Evolutionary conservation across 148 eudicot species (phyloP), one percentile per base, ranked within the genome.

Genomic region (Polygonum aviculare): DNA sequence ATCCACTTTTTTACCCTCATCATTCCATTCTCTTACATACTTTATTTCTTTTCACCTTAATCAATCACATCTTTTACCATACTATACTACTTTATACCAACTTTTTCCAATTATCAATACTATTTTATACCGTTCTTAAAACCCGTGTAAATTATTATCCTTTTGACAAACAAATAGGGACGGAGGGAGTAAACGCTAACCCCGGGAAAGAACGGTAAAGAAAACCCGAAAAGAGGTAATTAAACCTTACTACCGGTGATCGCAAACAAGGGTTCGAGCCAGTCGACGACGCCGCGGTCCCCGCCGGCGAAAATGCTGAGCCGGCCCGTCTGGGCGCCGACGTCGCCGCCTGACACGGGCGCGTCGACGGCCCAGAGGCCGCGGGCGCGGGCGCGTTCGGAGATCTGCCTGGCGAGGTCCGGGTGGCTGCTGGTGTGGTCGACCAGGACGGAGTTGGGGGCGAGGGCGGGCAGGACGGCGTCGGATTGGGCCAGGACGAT

Each of bases 261-360:
- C 44, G 80, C 83, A 77, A 94, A 87, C 82, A 91, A 74, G 2
- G 98, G 97, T 16, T 40, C 35, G 38, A 91, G 74, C 98, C 97
- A 91, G 21, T 72, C 59, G 3, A 94, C 88, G 0, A 91, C 85
- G 2, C 36, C 80, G 2, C 41, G 52, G 21, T 91, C 90, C 1
- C 98, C 97, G 1, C 93, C 97, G 0, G 94, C 91, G 11, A 90
- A 85, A 11, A 94, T 90, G 12, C 91, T 83, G 81, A 94, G 52
- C 3, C 78, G 87, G 1, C 98, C 98, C 1, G 88, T 88, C 47
- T 82, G 88, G 21, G 98, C 98, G 40, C 98, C 98, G 0, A 87
- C 45, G 51, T 91, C 97, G 2, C 98, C 97, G 3, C 98, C 98
- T 0, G 93, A 90, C 2, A 94, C 97, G 0, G 97, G 98, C 5